Conservation (phyloP, 148 eudicot genomes). For the Nepenthes mirabilis region DNA sequence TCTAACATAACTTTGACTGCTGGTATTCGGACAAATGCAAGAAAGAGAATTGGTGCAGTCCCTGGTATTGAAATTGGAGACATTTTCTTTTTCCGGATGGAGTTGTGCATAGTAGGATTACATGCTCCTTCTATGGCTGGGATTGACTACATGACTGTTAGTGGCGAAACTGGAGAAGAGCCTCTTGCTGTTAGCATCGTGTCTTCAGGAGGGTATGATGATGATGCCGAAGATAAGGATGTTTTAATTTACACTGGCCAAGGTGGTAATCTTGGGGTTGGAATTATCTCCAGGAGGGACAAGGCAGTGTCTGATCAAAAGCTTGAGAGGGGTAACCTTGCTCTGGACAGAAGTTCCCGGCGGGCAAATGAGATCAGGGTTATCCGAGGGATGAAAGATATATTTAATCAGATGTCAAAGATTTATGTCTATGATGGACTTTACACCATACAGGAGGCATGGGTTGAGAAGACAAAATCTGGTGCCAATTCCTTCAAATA, state of each 20-base stretch:
- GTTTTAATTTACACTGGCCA: constrained; percentile 75
- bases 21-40: constrained; percentile 58
- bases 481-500: constrained; percentile 77
- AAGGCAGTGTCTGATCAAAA: constrained; percentile 64
- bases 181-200: constrained; percentile 83
- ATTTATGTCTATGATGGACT: constrained; percentile 81
- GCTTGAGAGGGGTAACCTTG: constrained; percentile 87
- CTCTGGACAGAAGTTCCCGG: constrained; percentile 71
- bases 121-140: constrained; percentile 97
- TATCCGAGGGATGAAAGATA: constrained; percentile 65
- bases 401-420: constrained; percentile 24
- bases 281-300: constrained; percentile 25
- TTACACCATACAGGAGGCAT: constrained; percentile 65
- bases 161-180: constrained; percentile 43
- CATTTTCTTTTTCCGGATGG: constrained; percentile 86
- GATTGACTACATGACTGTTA: constrained; percentile 64
- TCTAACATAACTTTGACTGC: constrained; percentile 44
- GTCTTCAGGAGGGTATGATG: constrained; percentile 89
- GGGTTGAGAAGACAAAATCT: constrained; percentile 65
- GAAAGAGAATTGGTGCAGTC: constrained; percentile 60
- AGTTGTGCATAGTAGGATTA: constrained; percentile 65
- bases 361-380: constrained; percentile 73
- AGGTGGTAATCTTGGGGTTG: constrained; percentile 42
- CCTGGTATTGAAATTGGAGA: constrained; percentile 90
- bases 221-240: constrained; percentile 60